A percentile compares a stretch with the other conserved stretches of the same genome.
Evolutionary conservation across 192 early-diverging fungal genomes (phyloP).

Genomic region (Irineochytrium annulatum): DNA sequence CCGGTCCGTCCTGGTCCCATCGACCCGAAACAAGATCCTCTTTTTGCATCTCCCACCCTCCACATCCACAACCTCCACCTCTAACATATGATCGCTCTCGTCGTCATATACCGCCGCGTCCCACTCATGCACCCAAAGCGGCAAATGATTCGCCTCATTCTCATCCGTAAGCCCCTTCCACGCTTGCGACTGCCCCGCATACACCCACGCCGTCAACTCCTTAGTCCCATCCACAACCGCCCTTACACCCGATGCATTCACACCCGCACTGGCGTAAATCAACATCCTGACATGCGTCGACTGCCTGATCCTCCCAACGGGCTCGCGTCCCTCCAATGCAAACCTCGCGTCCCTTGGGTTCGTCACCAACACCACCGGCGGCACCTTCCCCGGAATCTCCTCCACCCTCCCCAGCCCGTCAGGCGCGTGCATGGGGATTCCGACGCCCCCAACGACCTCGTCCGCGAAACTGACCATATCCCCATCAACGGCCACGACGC

Average conservation of each 20-base stretch:
- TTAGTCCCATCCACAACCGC: conserved; percentile 13
- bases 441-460: conserved; percentile 54
- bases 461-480: conserved; percentile 83
- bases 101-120: conserved; percentile 66
- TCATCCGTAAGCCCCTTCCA: conserved; percentile 23
- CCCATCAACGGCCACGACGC: conserved; percentile 81
- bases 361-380: conserved; percentile 78
- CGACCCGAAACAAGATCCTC: conserved; percentile 62
- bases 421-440: conserved; percentile 49
- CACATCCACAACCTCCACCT: conserved; percentile 57
- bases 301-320: conserved; percentile 51
- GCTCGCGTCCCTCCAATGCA: conserved; percentile 67
- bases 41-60: conserved; percentile 45
- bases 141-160: conserved; percentile 56
- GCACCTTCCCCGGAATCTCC: conserved; percentile 1
- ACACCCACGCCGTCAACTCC: conserved; percentile 1
- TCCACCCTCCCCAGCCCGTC: conserved; percentile 25
- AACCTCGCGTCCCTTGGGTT: conserved; percentile 85
- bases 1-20: conserved; percentile 53
- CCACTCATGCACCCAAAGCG: conserved; percentile 74
- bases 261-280: conserved; percentile 34
- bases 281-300: conserved; percentile 75
- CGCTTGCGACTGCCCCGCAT: conserved; percentile 1
- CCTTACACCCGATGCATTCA: background rate
- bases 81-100: conserved; percentile 55